Base-by-base conservation (phyloP, 1,284 basidiomycete species). In the Moesziomyces sp. region DNA sequence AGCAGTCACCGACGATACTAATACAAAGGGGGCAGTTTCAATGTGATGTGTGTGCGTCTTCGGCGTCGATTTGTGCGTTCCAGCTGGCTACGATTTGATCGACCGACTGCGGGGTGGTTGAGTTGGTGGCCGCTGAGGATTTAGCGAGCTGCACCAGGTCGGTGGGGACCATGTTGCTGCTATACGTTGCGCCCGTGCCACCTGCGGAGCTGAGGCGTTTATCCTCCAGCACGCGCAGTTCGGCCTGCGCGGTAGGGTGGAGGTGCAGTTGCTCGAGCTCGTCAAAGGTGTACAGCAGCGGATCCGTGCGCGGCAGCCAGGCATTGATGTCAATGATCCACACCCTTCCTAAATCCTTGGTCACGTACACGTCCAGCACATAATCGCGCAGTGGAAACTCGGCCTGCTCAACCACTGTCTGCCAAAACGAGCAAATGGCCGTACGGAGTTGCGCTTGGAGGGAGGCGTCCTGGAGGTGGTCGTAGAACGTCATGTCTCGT, bases 241-340 rank as follows among this genome's bases (percentile, higher is more conserved):
- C 16, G 87, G 16, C 5, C 8, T 40, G 38, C 6, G 38, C 7
- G 38, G 13, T 1, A 8, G 38, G 38, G 13, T 40, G 16, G 2
- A 18, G 90, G 83, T 3, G 81, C 82, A 59, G 46, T 5, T 30
- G 48, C 33, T 87, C 86, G 0, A 98, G 88, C 53, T 94, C 92
- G 33, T 91, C 88, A 83, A 93, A 97, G 0, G 88, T 88, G 86
- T 95, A 97, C 10, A 97, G 86, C 1, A 97, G 88, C 0, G 93
- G 84, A 83, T 98, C 95, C 19, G 95, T 97, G 38, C 90, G 90
- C 0, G 89, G 88, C 13, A 91, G 88, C 81, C 91, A 97, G 0
- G 94, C 93, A 75, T 94, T 94, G 85, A 98, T 92, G 84, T 98
- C 96, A 73, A 98, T 84, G 71, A 96, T 87, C 83, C 93, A 91